Percentiles rank a stretch among this genome's conserved stretches.
These are phyloP conservation scores for Sclerotiophoma versabilis DNA, from an alignment of 2,329 filamentous ascomycete genomes.

Conservation along the genomic window DNA sequence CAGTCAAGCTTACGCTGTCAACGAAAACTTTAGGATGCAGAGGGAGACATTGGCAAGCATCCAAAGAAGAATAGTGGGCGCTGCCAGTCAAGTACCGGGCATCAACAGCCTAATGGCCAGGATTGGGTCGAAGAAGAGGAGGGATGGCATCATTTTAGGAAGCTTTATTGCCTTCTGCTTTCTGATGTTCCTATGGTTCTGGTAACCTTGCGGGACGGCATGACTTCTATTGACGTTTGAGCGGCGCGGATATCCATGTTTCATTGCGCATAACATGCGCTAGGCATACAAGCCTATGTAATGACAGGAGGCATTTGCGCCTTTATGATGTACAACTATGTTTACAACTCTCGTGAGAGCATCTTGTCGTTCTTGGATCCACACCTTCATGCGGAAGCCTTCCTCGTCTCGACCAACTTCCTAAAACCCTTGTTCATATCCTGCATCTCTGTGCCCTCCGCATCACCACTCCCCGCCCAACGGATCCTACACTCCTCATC, in stretches of 20 bases:
- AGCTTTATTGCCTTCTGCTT: slow-evolving; percentile 92
- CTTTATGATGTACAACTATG: slow-evolving; percentile 41
- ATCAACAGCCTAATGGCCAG: slow-evolving; percentile 90
- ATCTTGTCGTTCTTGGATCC: neutral
- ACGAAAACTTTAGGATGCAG: slow-evolving; percentile 88
- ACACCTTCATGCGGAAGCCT: neutral
- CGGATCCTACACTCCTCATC: slow-evolving; percentile 88
- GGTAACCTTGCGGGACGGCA: slow-evolving; percentile 26
- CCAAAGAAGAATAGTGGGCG: slow-evolving; percentile 86
- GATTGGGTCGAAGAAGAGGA: slow-evolving; percentile 93
- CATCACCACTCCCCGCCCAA: slow-evolving; percentile 85
- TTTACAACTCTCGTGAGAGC: slow-evolving; percentile 22
- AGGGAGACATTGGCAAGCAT: slow-evolving; percentile 87
- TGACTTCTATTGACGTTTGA: slow-evolving; percentile 30
- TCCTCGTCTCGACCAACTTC: slow-evolving; percentile 54
- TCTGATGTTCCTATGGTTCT: slow-evolving; percentile 74
- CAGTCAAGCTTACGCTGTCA: slow-evolving; percentile 94
- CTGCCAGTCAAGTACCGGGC: slow-evolving; percentile 89
- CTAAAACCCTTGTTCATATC: slow-evolving; percentile 70
- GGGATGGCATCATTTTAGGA: slow-evolving; percentile 93
- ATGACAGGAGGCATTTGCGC: slow-evolving; percentile 13
- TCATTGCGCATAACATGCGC: slow-evolving; percentile 23
- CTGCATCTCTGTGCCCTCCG: slow-evolving; percentile 70
- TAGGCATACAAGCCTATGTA: slow-evolving; percentile 25
- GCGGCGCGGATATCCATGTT: slow-evolving; percentile 38